These are phyloP conservation scores for Solanum stenotomum DNA, from an alignment of 257 asterid genomes.

Conservation along the genomic window DNA sequence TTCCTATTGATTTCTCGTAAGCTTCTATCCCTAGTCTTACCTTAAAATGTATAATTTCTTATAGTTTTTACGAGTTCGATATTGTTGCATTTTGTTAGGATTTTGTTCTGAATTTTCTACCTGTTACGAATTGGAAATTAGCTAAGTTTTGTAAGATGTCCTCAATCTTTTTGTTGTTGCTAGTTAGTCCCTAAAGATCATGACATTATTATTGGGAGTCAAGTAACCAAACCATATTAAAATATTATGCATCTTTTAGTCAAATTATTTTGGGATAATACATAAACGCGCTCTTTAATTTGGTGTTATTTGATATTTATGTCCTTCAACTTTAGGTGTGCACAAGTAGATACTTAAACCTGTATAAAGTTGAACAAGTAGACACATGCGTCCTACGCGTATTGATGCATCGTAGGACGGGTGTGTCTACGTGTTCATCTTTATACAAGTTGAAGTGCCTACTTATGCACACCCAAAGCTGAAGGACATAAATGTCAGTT, in stretches of 20 bases:
- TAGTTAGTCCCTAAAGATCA: not conserved
- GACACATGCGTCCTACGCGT: not conserved
- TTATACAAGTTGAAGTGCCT: not conserved
- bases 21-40: constrained; percentile 6
- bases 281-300: no score
- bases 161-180: not conserved
- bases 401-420: not conserved
- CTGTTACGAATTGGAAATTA: no score
- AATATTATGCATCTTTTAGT: not conserved
- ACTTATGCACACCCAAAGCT: not conserved
- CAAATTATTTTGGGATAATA: not conserved
- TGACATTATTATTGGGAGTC: not conserved
- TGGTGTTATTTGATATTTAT: no score
- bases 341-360: fast-evolving
- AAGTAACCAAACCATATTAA: not conserved
- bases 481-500: fast-evolving
- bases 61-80: not conserved
- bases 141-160: not conserved
- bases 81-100: not conserved
- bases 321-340: fast-evolving
- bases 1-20: constrained; percentile 72
- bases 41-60: not conserved
- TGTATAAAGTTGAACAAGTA: not conserved
- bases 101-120: not conserved
- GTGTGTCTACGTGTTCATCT: not conserved